These are phyloP conservation scores for Cruciata laevipes DNA, from an alignment of 257 asterid genomes.

Conservation along the genomic window DNA sequence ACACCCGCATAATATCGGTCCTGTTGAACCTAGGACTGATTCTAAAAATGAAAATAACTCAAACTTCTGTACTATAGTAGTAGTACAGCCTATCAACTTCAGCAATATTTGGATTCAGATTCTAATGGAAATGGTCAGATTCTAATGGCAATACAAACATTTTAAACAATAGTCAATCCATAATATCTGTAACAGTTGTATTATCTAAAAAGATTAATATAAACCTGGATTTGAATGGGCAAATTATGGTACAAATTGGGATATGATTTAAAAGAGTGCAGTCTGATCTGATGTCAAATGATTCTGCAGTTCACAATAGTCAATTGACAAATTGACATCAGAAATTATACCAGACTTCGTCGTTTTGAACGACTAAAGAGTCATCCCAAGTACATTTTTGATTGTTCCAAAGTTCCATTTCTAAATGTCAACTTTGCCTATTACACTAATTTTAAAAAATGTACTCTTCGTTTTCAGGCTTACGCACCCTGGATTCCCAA, in stretches of 20 bases:
- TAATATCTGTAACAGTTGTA: background rate
- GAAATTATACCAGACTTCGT: background rate
- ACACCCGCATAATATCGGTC: no score
- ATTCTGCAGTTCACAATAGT: background rate
- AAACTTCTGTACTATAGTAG: no score
- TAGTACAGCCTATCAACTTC: no score
- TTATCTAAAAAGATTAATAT: background rate
- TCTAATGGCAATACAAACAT: no score
- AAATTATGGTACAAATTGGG: background rate
- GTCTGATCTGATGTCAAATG: background rate
- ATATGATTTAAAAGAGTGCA: background rate
- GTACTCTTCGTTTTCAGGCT: background rate
- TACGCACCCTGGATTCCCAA: background rate
- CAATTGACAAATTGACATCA: background rate
- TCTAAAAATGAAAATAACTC: no score
- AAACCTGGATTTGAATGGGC: background rate
- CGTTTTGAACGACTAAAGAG: background rate
- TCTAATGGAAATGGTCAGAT: no score
- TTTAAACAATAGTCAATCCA: no score
- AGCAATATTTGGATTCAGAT: no score
- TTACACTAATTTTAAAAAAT: background rate
- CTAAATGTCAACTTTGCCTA: slow-evolving; percentile 3
- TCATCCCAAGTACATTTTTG: background rate
- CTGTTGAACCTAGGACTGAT: no score
- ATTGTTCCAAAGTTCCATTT: background rate